Base-by-base conservation (phyloP, 495 filamentous ascomycete genomes). In the Staphylotrichum longicolle region DNA sequence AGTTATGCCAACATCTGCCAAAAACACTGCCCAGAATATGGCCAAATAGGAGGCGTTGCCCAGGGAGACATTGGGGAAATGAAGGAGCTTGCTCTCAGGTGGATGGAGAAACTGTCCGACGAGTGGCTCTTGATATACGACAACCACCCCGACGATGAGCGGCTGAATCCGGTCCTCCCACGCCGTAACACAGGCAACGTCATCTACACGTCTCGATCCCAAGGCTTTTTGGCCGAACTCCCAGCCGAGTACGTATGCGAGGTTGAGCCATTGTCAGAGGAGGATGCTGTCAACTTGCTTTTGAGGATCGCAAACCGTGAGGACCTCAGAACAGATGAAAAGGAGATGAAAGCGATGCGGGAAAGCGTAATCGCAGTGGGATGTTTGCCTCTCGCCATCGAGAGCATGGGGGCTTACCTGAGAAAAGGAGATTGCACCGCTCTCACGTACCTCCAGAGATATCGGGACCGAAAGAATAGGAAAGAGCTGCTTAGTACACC, bases 51-150 rank as follows among this genome's bases (percentile, higher is more conserved):
- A n/a, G n/a, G n/a, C 40, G 9, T 45, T 2, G 44, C 14, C n/a
- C 11, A 9, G 15, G 62, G 56, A 32, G 55, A 27, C 15, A 34
- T n/a, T 20, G 9, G 42, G 2, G 51, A 53, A 9, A 47, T 41
- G 53, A 61, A 61, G n/a, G 45, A 54, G 27, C 2, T 32, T 2
- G 63, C 53, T 7, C 6, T 61, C n/a, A 3, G 40, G 5, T 66
- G 63, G 63, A 47, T 63, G 9, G 63, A 39, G 14, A 15, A 7
- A 5, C 34, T 61, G 4, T 42, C 52, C 2, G 54, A 62, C 3
- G 60, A 66, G 33, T 67, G 65, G 62, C 61, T 67, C 51, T 32
- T 67, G 11, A 56, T 67, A 9, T 54, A 64, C 9, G 65, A 67
- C 59, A 63, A 67, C 41, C 40, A 39, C 5, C 12, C 32, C 33